phyloP scores from a whole-genome alignment of 805 yeast species.

The Martiniozyma abietophila region DNA sequence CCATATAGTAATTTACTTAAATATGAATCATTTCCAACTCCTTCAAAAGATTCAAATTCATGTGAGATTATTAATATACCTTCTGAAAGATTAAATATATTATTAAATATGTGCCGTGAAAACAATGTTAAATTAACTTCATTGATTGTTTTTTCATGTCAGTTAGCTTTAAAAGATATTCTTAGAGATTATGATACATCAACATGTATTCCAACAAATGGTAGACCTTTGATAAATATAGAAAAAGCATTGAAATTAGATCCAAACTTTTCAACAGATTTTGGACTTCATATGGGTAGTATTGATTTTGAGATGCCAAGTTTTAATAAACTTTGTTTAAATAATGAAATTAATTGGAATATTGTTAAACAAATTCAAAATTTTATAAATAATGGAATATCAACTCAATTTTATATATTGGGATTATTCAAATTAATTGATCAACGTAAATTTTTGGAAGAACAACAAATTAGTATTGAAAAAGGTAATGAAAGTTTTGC shows the following conservation, averaged over 20 bases:
- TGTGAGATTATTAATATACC: conserved; percentile 7
- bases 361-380: conserved; percentile 10
- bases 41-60: not conserved
- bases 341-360: conserved; percentile 9
- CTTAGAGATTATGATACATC: conserved; percentile 10
- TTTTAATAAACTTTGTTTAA: conserved; percentile 4
- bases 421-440: conserved; percentile 9
- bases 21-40: not conserved
- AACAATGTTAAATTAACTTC: conserved; percentile 6
- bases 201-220: conserved; percentile 16
- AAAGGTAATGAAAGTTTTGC: conserved; percentile 10
- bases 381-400: conserved; percentile 4
- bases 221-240: conserved; percentile 10
- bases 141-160: conserved; percentile 3
- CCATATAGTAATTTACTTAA: conserved; percentile 3
- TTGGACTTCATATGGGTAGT: conserved; percentile 16
- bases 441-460: conserved; percentile 3
- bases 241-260: conserved; percentile 1
- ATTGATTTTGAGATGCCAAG: conserved; percentile 9
- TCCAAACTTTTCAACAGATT: conserved; percentile 5
- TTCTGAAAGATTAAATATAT: not conserved
- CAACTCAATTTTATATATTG: conserved; percentile 6
- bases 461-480: too few relatives aligned
- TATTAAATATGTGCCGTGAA: conserved; percentile 1
- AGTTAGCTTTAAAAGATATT: not conserved